Conservation (phyloP, 2,329 filamentous ascomycete species). For the Emergomyces pasteurianus region DNA sequence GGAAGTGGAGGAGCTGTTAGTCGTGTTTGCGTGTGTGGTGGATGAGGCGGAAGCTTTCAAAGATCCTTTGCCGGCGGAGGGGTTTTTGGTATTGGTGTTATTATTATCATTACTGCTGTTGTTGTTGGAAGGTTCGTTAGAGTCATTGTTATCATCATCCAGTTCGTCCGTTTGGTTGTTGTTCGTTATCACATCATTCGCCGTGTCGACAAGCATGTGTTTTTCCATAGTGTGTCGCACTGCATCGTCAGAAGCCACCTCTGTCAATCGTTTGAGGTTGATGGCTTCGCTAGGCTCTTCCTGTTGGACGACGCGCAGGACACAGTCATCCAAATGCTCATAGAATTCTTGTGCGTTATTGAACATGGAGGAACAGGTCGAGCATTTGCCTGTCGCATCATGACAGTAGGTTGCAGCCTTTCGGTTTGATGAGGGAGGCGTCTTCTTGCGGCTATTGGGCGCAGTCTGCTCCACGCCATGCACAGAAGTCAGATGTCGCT, state of each 20-base stretch:
- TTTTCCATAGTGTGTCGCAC: conserved; percentile 47
- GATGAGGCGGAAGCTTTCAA: conserved; percentile 16
- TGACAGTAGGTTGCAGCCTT: conserved; percentile 59
- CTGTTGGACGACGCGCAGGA: conserved; percentile 50
- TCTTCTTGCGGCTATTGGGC: conserved; percentile 78
- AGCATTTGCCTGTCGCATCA: conserved; percentile 77
- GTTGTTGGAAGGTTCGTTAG: conserved; percentile 7
- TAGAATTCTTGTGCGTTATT: conserved; percentile 90
- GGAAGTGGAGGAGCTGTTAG: background rate
- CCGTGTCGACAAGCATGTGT: conserved; percentile 40
- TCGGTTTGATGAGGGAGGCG: conserved; percentile 40
- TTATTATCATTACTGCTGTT: conserved; percentile 28
- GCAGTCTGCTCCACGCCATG: conserved; percentile 89
- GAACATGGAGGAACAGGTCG: conserved; percentile 78
- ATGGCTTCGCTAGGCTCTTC: conserved; percentile 47
- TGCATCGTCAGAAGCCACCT: conserved; percentile 48
- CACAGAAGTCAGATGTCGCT: conserved; percentile 79
- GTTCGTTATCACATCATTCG: conserved; percentile 35
- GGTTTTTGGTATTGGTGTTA: conserved; percentile 32
- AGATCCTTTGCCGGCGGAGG: conserved; percentile 30
- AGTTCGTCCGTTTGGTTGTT: conserved; percentile 48
- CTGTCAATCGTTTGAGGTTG: conserved; percentile 43
- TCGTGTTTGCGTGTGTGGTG: background rate
- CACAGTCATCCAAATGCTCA: conserved; percentile 73
- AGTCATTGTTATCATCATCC: conserved; percentile 13